Evolutionary conservation across 352 stramenopile species (phyloP).

Genomic region (Albugo laibachii): DNA sequence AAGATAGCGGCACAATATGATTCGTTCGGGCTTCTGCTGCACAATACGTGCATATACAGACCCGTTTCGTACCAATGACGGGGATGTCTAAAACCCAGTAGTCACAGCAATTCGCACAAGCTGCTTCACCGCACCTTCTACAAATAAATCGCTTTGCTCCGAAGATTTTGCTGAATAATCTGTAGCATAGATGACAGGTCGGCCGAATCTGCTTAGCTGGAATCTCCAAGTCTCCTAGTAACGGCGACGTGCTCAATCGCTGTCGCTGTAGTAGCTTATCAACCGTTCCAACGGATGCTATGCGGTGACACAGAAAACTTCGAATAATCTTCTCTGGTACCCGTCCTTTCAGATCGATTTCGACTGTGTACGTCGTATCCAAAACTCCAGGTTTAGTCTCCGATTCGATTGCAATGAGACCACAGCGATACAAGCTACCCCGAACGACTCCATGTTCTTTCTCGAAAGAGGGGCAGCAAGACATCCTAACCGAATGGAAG

Average conservation of each 20-base stretch:
- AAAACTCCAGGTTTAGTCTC: conserved; percentile 49
- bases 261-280: conserved; percentile 66
- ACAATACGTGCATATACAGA: conserved; percentile 71
- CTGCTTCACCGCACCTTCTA: conserved; percentile 54
- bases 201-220: conserved; percentile 10
- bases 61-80: conserved; percentile 49
- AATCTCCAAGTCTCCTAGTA: conserved; percentile 66
- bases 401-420: conserved; percentile 48
- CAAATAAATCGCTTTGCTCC: conserved; percentile 32
- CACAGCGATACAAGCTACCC: conserved; percentile 59
- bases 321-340: conserved; percentile 50
- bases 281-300: conserved; percentile 41
- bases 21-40: conserved; percentile 44
- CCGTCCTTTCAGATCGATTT: conserved; percentile 71
- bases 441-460: conserved; percentile 40
- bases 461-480: conserved; percentile 28
- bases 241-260: conserved; percentile 44
- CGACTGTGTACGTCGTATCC: conserved; percentile 62
- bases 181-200: conserved; percentile 54
- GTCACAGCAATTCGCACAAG: conserved; percentile 60
- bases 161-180: conserved; percentile 27
- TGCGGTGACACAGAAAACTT: conserved; percentile 38
- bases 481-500: conserved; percentile 38
- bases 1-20: conserved; percentile 14
- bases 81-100: conserved; percentile 65